Evolutionary conservation across 75 land plant genomes (phyloP).

Genomic region (Sequoiadendron giganteum): DNA sequence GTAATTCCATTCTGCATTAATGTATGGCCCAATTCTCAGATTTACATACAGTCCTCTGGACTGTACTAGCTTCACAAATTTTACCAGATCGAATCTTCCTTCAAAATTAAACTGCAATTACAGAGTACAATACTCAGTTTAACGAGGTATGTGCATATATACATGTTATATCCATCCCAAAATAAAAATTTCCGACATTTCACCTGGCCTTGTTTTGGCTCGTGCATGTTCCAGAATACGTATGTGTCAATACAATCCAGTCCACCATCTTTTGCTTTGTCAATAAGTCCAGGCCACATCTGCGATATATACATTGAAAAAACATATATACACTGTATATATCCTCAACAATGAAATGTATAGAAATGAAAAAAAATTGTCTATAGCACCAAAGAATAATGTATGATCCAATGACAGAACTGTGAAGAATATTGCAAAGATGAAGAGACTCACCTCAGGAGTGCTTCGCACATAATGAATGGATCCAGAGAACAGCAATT

Average conservation of each 20-base stretch:
- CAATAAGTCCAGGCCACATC: constrained; percentile 18
- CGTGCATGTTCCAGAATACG: constrained; percentile 28
- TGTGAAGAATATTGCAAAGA: neutral
- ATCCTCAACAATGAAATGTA: neutral
- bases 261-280: constrained; percentile 27
- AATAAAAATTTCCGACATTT: neutral
- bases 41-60: constrained; percentile 71
- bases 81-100: constrained; percentile 67
- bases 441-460: constrained; percentile 12
- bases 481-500: constrained; percentile 25
- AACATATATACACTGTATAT: neutral
- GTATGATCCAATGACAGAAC: neutral
- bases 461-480: constrained; percentile 27
- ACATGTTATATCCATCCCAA: neutral
- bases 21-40: constrained; percentile 88
- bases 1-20: constrained; percentile 76
- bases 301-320: neutral
- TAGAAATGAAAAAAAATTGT: neutral
- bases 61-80: constrained; percentile 62
- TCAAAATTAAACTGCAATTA: constrained; percentile 72
- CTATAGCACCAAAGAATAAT: neutral
- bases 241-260: constrained; percentile 29
- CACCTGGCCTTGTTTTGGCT: constrained; percentile 20
- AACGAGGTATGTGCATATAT: neutral
- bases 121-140: neutral